Evolutionary conservation across 352 stramenopile species (phyloP).

Genomic region (Globisporangium okanoganense): DNA sequence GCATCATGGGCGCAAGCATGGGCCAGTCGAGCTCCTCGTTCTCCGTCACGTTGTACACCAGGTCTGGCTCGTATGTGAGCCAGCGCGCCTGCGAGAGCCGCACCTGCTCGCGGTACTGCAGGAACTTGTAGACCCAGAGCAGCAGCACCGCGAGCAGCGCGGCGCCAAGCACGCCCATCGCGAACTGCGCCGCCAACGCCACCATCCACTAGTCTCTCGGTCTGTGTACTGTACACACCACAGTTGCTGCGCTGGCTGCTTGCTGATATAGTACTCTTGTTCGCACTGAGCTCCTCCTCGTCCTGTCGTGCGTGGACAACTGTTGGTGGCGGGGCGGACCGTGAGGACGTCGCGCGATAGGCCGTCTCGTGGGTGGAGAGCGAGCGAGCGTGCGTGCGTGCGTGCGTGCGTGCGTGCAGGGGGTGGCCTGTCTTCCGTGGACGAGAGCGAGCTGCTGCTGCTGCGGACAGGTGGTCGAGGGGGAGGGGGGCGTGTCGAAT

Average conservation of each 20-base stretch:
- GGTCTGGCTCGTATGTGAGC: conserved; percentile 44
- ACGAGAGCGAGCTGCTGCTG: too few relatives aligned
- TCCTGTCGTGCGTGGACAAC: too few relatives aligned
- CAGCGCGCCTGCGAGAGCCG: conserved; percentile 60
- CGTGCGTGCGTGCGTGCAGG: too few relatives aligned
- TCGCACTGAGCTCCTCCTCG: too few relatives aligned
- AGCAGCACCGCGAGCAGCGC: conserved; percentile 34
- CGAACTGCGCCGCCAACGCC: conserved; percentile 34
- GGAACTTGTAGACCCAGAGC: conserved; percentile 54
- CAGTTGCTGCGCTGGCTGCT: not conserved
- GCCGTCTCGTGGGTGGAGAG: too few relatives aligned
- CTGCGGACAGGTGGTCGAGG: too few relatives aligned
- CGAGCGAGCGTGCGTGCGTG: too few relatives aligned
- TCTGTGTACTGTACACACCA: not conserved
- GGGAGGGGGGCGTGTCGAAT: too few relatives aligned
- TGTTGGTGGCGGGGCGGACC: too few relatives aligned
- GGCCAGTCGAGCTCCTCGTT: conserved; percentile 38
- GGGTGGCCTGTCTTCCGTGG: too few relatives aligned
- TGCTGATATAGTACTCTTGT: not conserved
- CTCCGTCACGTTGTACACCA: conserved; percentile 3
- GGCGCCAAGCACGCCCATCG: conserved; percentile 33
- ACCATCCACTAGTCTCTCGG: conserved; percentile 25
- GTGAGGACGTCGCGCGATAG: too few relatives aligned
- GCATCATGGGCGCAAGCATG: conserved; percentile 43
- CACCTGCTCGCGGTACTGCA: conserved; percentile 60